phyloP scores from a whole-genome alignment of 495 filamentous ascomycete species.

The Cercophora newfieldiana region DNA sequence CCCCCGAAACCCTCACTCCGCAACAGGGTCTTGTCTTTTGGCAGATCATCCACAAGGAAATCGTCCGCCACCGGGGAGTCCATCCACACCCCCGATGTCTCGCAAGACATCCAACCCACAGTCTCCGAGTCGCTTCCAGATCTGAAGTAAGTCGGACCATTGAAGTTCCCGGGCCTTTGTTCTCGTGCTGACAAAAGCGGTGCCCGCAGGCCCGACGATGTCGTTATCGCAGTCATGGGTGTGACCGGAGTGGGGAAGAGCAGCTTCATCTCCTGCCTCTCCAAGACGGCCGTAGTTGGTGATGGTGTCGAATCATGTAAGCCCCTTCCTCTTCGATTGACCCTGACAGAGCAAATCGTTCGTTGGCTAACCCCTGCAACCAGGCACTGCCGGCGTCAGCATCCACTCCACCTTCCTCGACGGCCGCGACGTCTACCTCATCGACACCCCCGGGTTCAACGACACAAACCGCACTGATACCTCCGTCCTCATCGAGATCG shows the following conservation, averaged over 20 bases:
- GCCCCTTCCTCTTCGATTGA: background rate
- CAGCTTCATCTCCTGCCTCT: conserved; percentile 2
- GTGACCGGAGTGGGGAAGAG: conserved; percentile 9
- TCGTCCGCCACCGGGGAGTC: background rate
- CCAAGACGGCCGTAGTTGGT: background rate
- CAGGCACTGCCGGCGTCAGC: background rate
- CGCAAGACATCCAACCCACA: background rate
- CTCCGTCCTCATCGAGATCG: background rate
- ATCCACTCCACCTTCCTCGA: background rate
- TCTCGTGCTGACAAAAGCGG: background rate
- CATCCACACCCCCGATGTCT: background rate
- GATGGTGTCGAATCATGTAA: background rate
- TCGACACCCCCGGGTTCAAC: conserved; percentile 11
- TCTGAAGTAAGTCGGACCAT: background rate
- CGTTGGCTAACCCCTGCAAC: background rate
- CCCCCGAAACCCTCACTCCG: background rate
- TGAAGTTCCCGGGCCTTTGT: background rate
- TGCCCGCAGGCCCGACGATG: background rate
- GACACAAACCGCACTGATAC: background rate
- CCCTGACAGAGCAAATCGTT: background rate
- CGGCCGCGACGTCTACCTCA: background rate
- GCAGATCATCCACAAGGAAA: background rate
- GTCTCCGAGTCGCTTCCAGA: background rate
- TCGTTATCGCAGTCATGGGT: conserved; percentile 7
- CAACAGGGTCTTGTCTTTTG: background rate